These are phyloP conservation scores for Ascochyta clinopodiicola DNA, from an alignment of 2,329 filamentous ascomycete species.

Conservation along the genomic window DNA sequence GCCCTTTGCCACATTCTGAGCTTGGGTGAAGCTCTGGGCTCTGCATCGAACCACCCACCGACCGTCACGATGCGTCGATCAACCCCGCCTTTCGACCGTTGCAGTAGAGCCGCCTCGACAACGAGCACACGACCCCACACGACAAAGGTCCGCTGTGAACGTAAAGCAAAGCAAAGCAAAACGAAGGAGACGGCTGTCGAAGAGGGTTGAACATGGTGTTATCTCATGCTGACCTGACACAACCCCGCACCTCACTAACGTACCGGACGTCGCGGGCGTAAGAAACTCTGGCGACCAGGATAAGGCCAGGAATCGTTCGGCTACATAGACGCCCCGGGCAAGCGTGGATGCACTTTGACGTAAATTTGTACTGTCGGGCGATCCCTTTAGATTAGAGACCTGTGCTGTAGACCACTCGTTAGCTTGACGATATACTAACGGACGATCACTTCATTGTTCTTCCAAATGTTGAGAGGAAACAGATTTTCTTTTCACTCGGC, in stretches of 20 bases:
- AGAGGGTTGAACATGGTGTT: neutral
- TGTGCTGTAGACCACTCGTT: neutral
- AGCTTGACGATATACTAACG: neutral
- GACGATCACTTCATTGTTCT: constrained; percentile 7
- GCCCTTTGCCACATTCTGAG: constrained; percentile 28
- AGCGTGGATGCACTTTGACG: constrained; percentile 12
- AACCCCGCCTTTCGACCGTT: constrained; percentile 28
- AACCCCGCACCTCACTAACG: constrained; percentile 22
- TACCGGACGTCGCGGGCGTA: neutral
- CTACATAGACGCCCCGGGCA: neutral
- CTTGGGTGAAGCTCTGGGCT: constrained; percentile 11
- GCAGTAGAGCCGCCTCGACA: constrained; percentile 14
- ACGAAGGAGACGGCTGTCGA: neutral
- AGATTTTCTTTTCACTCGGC: neutral
- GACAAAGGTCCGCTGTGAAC: neutral
- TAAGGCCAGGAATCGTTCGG: constrained; percentile 9
- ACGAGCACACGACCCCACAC: neutral
- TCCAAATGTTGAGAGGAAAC: constrained; percentile 1
- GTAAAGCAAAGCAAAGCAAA: too few relatives aligned
- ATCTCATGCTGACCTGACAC: constrained; percentile 19
- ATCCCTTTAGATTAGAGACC: neutral
- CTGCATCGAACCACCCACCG: constrained; percentile 6
- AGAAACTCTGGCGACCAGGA: neutral
- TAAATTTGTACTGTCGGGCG: constrained; percentile 4
- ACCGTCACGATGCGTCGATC: constrained; percentile 20